These are phyloP conservation scores for Diaporthe destruens DNA, from an alignment of 2,329 filamentous ascomycete species.

Conservation along the genomic window DNA sequence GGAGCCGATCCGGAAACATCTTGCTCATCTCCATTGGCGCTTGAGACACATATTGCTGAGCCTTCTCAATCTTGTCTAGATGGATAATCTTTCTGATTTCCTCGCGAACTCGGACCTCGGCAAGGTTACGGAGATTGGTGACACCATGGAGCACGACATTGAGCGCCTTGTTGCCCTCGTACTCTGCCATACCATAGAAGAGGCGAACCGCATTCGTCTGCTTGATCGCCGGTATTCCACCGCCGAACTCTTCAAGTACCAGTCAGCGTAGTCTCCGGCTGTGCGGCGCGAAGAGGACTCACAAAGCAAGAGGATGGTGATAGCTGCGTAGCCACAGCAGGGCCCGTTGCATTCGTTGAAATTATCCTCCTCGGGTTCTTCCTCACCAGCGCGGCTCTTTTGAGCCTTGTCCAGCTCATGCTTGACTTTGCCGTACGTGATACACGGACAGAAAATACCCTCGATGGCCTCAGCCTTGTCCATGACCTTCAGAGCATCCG, in stretches of 20 bases:
- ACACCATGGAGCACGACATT: conserved; percentile 35
- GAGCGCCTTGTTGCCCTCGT: neutral
- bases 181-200: conserved; percentile 29
- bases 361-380: neutral
- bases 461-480: conserved; percentile 36
- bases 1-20: neutral
- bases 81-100: neutral
- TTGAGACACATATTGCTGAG: conserved; percentile 15
- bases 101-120: conserved; percentile 37
- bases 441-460: conserved; percentile 38
- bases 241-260: conserved; percentile 35
- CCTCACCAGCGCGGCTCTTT: conserved; percentile 19
- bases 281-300: neutral
- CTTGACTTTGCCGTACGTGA: conserved; percentile 39
- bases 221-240: conserved; percentile 37
- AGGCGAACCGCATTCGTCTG: conserved; percentile 33
- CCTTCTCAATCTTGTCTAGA: neutral
- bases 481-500: conserved; percentile 34
- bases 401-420: conserved; percentile 35
- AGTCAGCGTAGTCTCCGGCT: conserved; percentile 2
- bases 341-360: conserved; percentile 34
- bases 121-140: conserved; percentile 38
- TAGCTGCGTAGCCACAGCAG: conserved; percentile 33
- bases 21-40: conserved; percentile 33
- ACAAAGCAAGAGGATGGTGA: conserved; percentile 37